Conservation (phyloP, 257 asterid genomes). For the Ballota nigra region DNA sequence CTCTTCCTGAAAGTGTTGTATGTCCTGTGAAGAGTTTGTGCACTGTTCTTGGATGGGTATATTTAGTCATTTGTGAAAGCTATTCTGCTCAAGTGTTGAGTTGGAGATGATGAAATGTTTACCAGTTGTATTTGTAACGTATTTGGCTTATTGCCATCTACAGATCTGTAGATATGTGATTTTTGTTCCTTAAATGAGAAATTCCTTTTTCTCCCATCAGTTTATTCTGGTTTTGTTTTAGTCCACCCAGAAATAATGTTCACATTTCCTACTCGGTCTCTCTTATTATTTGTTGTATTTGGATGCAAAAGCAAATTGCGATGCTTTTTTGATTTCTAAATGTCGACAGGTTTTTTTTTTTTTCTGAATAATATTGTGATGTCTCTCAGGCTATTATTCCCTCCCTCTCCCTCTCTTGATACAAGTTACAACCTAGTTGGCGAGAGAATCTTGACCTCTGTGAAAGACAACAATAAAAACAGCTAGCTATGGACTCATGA, state of each 20-base stretch:
- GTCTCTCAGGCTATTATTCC: neutral
- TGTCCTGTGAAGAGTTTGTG: slow-evolving; percentile 15
- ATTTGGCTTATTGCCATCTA: slow-evolving; percentile 26
- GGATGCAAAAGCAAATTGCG: neutral
- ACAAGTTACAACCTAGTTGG: neutral
- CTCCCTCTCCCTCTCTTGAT: neutral
- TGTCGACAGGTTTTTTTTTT: too few relatives aligned
- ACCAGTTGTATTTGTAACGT: slow-evolving; percentile 27
- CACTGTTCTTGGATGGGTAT: slow-evolving; percentile 27
- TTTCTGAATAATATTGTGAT: too few relatives aligned
- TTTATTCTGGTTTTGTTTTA: neutral
- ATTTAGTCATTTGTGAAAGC: slow-evolving; percentile 29
- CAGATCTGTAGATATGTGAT: slow-evolving; percentile 29
- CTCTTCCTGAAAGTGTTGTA: slow-evolving; percentile 16
- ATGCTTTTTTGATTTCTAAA: too few relatives aligned
- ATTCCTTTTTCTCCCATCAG: neutral
- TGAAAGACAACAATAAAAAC: neutral
- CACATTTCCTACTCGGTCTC: too few relatives aligned
- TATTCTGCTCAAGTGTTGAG: slow-evolving; percentile 23
- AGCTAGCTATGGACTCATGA: neutral
- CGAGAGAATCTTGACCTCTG: neutral
- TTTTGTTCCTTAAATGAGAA: slow-evolving; percentile 29
- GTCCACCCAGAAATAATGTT: too few relatives aligned
- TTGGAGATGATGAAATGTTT: slow-evolving; percentile 18
- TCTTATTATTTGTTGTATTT: neutral